Evolutionary conservation across 2,329 filamentous ascomycete genomes (phyloP), one percentile per base, ranked within the genome.

Genomic region (Phoma sp.): DNA sequence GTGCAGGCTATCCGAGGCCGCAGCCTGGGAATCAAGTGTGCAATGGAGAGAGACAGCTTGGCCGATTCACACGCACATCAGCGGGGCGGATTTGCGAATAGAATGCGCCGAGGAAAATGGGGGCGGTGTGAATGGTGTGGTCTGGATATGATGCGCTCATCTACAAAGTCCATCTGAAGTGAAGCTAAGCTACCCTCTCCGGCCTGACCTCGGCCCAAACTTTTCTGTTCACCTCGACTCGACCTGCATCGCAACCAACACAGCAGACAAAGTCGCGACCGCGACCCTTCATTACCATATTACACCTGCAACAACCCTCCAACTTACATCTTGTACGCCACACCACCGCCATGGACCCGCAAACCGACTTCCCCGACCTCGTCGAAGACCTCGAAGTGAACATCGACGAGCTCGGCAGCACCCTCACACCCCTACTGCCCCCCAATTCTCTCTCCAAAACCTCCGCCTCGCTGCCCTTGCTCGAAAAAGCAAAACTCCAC

Each of bases 401-500:
- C 72, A 85, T 98, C 45, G 90, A 96, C 76, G 85, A 88, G 51
- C 83, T 98, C 41, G 86, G 96, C 71, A 84, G 88, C 32, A 82
- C 85, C 4, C 81, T 98, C 25, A 78, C 85, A 60, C 92, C 94
- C n/a, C 79, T 98, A 6, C 78, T 96, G 24, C 80, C 82, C 36
- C 80, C 82, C 32, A 82, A 82, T 44, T 76, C 84, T 1, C 78
- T 97, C 38, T 80, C 85, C 45, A 85, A 88, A 36, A 84, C 86
- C 52, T 86, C 91, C 5, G 88, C 86, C 51, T 92, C 92, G 71
- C 82, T 98, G 7, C 93, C 94, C 1, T 82, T 98, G n/a, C 83
- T 99, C 57, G 94, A 98, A 80, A 93, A 92, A 78, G 92, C 95
- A 7, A 97, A 98, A 78, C 86, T 97, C 56, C 92, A 96, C 72